A percentile compares a stretch with the other conserved stretches of the same genome.
phyloP scores from a whole-genome alignment of 257 asterid species.

The Solanum megistacrolobum region DNA sequence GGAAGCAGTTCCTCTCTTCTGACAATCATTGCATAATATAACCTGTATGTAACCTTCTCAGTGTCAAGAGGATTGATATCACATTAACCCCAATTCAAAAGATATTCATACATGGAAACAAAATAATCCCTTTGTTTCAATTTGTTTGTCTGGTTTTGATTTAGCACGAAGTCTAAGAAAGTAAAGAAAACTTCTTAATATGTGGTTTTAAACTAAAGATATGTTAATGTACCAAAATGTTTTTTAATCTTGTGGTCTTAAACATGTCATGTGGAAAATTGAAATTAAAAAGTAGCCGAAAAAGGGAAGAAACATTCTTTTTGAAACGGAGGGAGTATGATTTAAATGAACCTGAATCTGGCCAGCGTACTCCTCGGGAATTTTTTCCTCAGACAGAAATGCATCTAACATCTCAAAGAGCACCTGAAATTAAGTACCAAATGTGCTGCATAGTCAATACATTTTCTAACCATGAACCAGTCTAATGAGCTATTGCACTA shows the following conservation, averaged over 20 bases:
- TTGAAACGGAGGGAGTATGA: not conserved
- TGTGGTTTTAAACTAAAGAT: not conserved
- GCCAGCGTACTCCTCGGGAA: slow-evolving; percentile 68
- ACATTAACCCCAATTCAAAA: not conserved
- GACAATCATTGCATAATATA: slow-evolving; percentile 87
- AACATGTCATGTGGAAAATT: not conserved
- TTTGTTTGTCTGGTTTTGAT: not conserved
- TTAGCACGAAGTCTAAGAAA: not conserved
- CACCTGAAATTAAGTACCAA: slow-evolving; percentile 30
- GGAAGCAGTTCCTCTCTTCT: slow-evolving; percentile 53
- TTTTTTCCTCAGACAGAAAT: slow-evolving; percentile 62
- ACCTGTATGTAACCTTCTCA: slow-evolving; percentile 32
- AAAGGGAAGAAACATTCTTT: not conserved
- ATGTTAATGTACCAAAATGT: not conserved
- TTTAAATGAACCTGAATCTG: slow-evolving; percentile 50
- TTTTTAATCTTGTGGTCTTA: not conserved
- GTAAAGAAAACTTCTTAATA: not conserved
- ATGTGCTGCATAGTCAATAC: not conserved
- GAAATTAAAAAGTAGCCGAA: not conserved
- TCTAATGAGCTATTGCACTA: not conserved
- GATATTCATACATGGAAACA: slow-evolving; percentile 1
- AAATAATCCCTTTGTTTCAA: not conserved
- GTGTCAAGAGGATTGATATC: not conserved
- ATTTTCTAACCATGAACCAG: not conserved
- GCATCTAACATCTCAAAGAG: slow-evolving; percentile 75